These are phyloP conservation scores for Penicillium arizonense DNA, from an alignment of 495 filamentous ascomycete genomes.

Conservation along the genomic window DNA sequence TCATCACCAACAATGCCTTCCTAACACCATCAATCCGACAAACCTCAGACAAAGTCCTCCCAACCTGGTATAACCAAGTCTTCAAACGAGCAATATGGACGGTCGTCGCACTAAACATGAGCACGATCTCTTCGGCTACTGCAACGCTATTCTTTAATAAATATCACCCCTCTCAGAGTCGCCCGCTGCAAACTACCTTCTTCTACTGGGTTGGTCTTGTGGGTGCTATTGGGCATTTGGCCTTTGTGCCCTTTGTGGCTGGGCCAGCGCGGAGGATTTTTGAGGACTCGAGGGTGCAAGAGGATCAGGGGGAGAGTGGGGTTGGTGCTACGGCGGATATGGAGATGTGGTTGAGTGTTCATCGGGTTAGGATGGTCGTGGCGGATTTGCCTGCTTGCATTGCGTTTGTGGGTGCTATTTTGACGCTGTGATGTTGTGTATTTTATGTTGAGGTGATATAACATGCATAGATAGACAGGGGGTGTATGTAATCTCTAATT, in stretches of 20 bases:
- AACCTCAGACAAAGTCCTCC: constrained; percentile 16
- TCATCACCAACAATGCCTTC: constrained; percentile 25
- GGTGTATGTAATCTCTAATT: not conserved
- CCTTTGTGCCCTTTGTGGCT: constrained; percentile 21
- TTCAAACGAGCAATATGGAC: constrained; percentile 11
- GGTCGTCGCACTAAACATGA: constrained; percentile 12
- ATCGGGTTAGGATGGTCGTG: constrained; percentile 17
- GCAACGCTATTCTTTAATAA: constrained; percentile 7
- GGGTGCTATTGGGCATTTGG: constrained; percentile 19
- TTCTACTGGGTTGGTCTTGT: constrained; percentile 19
- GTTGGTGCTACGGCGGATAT: constrained; percentile 10
- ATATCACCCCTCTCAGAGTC: not conserved
- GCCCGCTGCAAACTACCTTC: constrained; percentile 5
- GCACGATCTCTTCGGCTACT: constrained; percentile 6
- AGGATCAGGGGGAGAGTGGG: constrained; percentile 5
- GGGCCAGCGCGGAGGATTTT: constrained; percentile 16
- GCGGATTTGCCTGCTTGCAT: constrained; percentile 22
- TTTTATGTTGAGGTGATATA: not conserved
- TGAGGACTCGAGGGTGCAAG: not conserved
- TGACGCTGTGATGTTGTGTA: constrained; percentile 4
- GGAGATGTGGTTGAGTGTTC: constrained; percentile 19
- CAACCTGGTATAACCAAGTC: constrained; percentile 12
- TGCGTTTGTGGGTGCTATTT: constrained; percentile 15
- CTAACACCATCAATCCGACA: constrained; percentile 4
- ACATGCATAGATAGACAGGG: not conserved